A percentile compares a stretch with the other conserved stretches of the same genome.
phyloP scores from a whole-genome alignment of 495 filamentous ascomycete genomes.

The Hyaloscypha finlandica region DNA sequence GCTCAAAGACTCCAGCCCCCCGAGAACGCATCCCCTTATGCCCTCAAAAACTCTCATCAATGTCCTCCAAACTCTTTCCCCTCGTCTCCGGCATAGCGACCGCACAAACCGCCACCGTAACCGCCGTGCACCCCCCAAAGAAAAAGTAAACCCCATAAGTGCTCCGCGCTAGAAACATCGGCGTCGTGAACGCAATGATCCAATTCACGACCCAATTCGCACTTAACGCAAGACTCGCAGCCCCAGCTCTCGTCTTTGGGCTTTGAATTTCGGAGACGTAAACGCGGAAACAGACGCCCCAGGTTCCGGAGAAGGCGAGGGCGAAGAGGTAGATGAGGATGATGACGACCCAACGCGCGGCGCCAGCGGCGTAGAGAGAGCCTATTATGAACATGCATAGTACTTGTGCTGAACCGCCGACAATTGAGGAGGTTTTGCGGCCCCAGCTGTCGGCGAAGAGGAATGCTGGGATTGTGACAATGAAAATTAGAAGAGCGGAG shows the following conservation, averaged over 20 bases:
- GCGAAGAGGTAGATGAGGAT: constrained; percentile 50
- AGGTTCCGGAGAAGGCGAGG: constrained; percentile 41
- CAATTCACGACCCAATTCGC: constrained; percentile 60
- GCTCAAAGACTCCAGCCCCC: constrained; percentile 36
- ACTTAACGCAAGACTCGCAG: constrained; percentile 51
- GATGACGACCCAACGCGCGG: constrained; percentile 58
- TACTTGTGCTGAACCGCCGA: constrained; percentile 53
- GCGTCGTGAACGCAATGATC: constrained; percentile 65
- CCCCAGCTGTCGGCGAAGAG: constrained; percentile 64
- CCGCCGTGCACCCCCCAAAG: constrained; percentile 50
- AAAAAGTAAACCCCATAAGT: constrained; percentile 62
- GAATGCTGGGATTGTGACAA: constrained; percentile 48
- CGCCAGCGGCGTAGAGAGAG: constrained; percentile 48
- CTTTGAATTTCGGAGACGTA: constrained; percentile 59
- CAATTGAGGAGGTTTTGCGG: constrained; percentile 57
- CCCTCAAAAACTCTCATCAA: constrained; percentile 41
- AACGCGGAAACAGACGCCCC: constrained; percentile 56
- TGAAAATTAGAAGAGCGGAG: constrained; percentile 51
- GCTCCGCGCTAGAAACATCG: constrained; percentile 58
- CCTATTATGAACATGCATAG: constrained; percentile 41
- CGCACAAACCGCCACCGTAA: constrained; percentile 51
- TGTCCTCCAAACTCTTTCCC: constrained; percentile 56
- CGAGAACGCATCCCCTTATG: not conserved
- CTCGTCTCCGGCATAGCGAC: constrained; percentile 64
- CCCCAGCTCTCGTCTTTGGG: constrained; percentile 51